Conservation (phyloP, 1,139 yeast genomes). For the Meyerozyma elateridarum region DNA sequence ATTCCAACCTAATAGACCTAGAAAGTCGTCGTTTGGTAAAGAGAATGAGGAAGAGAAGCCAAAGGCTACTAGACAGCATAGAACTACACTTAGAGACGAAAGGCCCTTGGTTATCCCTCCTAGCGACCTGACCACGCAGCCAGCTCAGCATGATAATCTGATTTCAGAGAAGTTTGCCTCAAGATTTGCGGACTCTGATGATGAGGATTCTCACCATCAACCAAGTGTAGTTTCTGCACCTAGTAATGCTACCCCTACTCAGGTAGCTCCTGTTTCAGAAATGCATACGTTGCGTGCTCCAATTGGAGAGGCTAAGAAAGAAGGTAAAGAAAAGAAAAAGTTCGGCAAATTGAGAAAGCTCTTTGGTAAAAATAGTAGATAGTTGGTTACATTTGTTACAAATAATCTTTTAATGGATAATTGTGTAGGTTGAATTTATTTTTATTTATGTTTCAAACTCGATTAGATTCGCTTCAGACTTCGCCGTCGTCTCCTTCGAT, state of each 20-base stretch:
- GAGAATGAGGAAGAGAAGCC: constrained; percentile 12
- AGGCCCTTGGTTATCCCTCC: constrained; percentile 3
- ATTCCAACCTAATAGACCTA: constrained; percentile 32
- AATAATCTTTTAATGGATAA: not conserved
- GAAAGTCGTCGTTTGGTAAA: constrained; percentile 56
- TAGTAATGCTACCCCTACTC: constrained; percentile 6
- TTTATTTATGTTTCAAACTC: constrained; percentile 15
- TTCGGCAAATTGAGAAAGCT: constrained; percentile 57
- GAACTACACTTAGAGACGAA: constrained; percentile 2
- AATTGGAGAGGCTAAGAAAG: constrained; percentile 13
- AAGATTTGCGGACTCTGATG: constrained; percentile 55
- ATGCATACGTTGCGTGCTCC: not conserved
- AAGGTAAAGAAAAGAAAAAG: constrained; percentile 42
- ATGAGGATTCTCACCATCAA: constrained; percentile 26
- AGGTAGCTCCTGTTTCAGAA: not conserved
- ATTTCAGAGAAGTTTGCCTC: constrained; percentile 29
- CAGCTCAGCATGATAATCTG: no score
- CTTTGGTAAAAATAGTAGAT: constrained; percentile 40
- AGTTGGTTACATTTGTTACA: not conserved
- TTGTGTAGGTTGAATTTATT: not conserved
- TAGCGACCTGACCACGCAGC: constrained; percentile 8
- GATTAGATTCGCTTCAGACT: constrained; percentile 12
- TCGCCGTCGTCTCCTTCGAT: constrained; percentile 3
- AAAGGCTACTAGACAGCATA: not conserved
- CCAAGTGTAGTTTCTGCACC: constrained; percentile 3